Evolutionary conservation across 768 basidiomycete species (phyloP).

Genomic region (Mycena galericulata): DNA sequence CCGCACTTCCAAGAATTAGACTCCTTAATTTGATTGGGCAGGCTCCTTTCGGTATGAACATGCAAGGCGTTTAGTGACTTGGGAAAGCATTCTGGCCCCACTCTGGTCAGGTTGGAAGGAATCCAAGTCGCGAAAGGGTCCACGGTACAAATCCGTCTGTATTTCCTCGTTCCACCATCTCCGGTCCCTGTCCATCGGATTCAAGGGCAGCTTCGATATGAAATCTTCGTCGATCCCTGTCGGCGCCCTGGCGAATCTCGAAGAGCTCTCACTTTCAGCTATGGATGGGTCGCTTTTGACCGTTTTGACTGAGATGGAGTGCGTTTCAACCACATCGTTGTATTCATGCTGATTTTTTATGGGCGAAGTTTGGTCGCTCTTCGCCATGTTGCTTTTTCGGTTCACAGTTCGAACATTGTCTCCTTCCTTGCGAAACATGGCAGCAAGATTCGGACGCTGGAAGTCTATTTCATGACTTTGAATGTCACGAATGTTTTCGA

Average conservation of each 20-base stretch:
- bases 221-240: neutral
- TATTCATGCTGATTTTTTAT: neutral
- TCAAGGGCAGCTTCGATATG: constrained; percentile 4
- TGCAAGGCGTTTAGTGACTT: constrained; percentile 13
- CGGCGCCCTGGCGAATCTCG: constrained; percentile 8
- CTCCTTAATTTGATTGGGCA: constrained; percentile 10
- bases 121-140: constrained; percentile 11
- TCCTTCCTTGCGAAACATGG: constrained; percentile 25
- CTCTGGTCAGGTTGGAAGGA: constrained; percentile 19
- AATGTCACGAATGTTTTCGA: constrained; percentile 2
- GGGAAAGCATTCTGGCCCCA: constrained; percentile 17
- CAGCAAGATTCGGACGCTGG: constrained; percentile 14
- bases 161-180: constrained; percentile 16
- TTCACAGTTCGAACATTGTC: neutral
- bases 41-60: neutral
- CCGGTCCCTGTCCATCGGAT: constrained; percentile 7
- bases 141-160: neutral
- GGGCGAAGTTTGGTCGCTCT: constrained; percentile 10
- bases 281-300: neutral
- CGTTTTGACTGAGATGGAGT: constrained; percentile 19
- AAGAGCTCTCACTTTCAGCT: constrained; percentile 11
- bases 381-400: neutral
- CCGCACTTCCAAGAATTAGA: neutral
- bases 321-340: neutral
- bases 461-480: neutral